A percentile compares a stretch with the other conserved stretches of the same genome.
Conservation (phyloP, 1,284 basidiomycete genomes). For the Papiliotrema nemorosa region DNA sequence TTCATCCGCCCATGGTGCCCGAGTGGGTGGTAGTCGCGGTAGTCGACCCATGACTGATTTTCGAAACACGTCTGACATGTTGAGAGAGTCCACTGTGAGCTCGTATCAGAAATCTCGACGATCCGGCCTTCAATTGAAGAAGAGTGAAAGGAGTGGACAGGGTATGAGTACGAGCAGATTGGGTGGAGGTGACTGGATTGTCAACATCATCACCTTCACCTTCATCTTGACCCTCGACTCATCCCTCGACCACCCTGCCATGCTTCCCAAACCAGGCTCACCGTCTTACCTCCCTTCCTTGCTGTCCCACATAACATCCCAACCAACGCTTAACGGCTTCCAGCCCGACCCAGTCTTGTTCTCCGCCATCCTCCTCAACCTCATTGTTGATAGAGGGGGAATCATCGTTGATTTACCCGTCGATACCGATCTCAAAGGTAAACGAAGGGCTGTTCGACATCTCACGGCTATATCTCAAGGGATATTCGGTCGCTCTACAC, state of each 20-base stretch:
- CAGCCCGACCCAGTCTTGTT: constrained; percentile 25
- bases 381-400: constrained; percentile 35
- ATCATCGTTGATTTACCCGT: constrained; percentile 29
- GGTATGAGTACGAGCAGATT: too few species aligned
- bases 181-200: too few species aligned
- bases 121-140: too few species aligned
- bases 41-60: constrained; percentile 43
- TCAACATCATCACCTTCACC: too few species aligned
- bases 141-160: too few species aligned
- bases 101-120: not conserved
- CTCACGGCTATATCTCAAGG: not conserved
- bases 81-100: not conserved
- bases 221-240: too few species aligned
- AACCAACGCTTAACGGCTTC: constrained; percentile 16
- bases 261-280: constrained; percentile 16
- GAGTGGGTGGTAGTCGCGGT: constrained; percentile 38
- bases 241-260: constrained; percentile 1
- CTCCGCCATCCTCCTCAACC: constrained; percentile 30
- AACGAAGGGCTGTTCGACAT: constrained; percentile 1
- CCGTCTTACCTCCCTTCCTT: constrained; percentile 17
- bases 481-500: not conserved
- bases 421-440: not conserved
- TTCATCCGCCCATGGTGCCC: constrained; percentile 43
- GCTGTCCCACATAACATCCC: constrained; percentile 9
- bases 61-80: constrained; percentile 46